These are phyloP conservation scores for Trichoderma virens DNA, from an alignment of 495 filamentous ascomycete genomes.

Conservation along the genomic window DNA sequence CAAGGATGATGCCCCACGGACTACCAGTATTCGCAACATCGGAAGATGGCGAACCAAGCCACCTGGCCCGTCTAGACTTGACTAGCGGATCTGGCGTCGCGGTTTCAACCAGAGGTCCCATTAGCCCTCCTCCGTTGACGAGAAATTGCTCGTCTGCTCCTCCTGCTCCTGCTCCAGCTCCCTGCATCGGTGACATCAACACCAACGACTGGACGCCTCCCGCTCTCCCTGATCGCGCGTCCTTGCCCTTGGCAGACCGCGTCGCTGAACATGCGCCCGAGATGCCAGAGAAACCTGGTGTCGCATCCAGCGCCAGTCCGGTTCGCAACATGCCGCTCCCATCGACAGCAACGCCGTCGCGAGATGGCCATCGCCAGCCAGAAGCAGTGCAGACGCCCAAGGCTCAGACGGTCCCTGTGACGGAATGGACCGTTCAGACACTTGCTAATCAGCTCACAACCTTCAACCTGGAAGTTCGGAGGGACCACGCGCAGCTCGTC, in stretches of 20 bases:
- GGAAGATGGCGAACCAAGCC: slow-evolving; percentile 4
- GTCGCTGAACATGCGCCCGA: neutral
- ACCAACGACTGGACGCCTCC: neutral
- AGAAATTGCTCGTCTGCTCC: neutral
- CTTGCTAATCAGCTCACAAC: slow-evolving; percentile 24
- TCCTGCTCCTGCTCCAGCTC: neutral
- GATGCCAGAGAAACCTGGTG: neutral
- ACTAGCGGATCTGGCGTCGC: slow-evolving; percentile 1
- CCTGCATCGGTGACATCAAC: neutral
- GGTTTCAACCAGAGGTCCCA: neutral
- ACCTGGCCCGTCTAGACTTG: neutral
- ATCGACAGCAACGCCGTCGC: slow-evolving; percentile 9
- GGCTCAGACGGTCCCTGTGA: slow-evolving; percentile 24
- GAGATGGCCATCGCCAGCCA: neutral
- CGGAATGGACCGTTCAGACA: slow-evolving; percentile 29
- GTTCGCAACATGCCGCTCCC: slow-evolving; percentile 13
- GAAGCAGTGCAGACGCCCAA: slow-evolving; percentile 19
- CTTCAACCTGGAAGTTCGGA: slow-evolving; percentile 25
- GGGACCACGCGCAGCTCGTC: slow-evolving; percentile 31
- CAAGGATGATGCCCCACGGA: slow-evolving; percentile 6
- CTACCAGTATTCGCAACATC: neutral
- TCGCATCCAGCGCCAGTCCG: slow-evolving; percentile 4
- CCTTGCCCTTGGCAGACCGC: neutral
- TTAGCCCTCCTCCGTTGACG: neutral
- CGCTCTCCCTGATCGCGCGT: neutral